Evolutionary conservation across 345 rosid genomes (phyloP).

Genomic region (Turnera subulata): DNA sequence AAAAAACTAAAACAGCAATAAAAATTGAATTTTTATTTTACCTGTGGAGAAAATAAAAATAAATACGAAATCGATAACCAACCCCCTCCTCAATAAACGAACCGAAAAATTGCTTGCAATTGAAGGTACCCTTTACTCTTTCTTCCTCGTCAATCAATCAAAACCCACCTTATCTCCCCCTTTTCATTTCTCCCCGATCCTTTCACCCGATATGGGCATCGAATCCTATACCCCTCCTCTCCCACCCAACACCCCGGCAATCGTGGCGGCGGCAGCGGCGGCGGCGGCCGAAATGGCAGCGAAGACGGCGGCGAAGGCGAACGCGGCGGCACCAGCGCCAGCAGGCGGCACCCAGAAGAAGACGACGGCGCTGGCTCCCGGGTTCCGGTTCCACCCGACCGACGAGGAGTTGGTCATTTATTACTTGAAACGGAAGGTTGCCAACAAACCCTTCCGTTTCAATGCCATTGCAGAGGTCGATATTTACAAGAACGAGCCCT

Average conservation of each 20-base stretch:
- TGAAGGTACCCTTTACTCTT: constrained; percentile 52
- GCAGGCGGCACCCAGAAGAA: neutral
- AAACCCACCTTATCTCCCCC: constrained; percentile 1
- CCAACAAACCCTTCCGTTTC: constrained; percentile 59
- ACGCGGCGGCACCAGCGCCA: constrained; percentile 10
- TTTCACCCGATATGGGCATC: neutral
- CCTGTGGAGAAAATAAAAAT: neutral
- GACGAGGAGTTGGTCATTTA: constrained; percentile 85
- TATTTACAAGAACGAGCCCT: constrained; percentile 83
- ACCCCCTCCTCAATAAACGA: neutral
- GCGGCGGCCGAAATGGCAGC: constrained; percentile 18
- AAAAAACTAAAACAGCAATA: too few relatives aligned
- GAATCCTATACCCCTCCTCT: neutral
- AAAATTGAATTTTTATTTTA: neutral
- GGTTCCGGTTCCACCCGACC: constrained; percentile 90
- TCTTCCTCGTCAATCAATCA: constrained; percentile 52
- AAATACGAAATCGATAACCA: too few relatives aligned
- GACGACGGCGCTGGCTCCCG: constrained; percentile 78
- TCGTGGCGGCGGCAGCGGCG: neutral
- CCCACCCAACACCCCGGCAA: constrained; percentile 25
- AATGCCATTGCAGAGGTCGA: constrained; percentile 76
- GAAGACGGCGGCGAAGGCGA: constrained; percentile 10
- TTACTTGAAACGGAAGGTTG: constrained; percentile 83
- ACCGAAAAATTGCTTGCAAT: constrained; percentile 66
- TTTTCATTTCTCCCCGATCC: neutral